Conservation (phyloP, 2,329 filamentous ascomycete species). For the Emydomyces testavorans region DNA sequence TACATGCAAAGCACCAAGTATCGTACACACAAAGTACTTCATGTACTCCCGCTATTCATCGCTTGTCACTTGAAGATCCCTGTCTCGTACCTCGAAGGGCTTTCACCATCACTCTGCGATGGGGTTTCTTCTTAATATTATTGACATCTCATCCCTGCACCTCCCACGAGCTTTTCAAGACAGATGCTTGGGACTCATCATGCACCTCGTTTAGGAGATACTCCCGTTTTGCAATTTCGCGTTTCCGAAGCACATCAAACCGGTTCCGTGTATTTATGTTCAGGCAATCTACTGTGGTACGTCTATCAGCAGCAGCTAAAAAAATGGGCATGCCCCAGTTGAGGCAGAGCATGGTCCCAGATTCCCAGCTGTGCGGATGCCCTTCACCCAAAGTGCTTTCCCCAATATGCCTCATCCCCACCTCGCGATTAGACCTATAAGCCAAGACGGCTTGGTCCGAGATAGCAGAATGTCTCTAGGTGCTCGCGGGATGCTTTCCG, state of each 20-base stretch:
- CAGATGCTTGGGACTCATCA: neutral
- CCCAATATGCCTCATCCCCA: neutral
- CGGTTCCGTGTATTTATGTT: neutral
- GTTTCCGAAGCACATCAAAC: neutral
- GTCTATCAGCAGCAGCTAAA: too few relatives aligned
- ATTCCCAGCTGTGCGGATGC: neutral
- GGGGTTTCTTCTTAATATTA: neutral
- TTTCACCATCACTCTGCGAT: too few relatives aligned
- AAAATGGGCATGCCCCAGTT: too few relatives aligned
- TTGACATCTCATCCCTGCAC: neutral
- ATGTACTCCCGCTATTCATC: neutral
- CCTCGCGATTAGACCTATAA: neutral
- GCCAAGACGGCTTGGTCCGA: conserved; percentile 1
- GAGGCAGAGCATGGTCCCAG: too few relatives aligned
- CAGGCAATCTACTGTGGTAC: too few relatives aligned
- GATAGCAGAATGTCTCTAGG: neutral
- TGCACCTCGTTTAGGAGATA: neutral
- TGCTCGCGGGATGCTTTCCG: neutral
- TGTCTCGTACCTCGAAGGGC: neutral
- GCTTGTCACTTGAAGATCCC: neutral
- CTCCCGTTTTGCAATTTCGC: neutral
- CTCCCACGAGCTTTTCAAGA: neutral
- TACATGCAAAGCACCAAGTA: neutral
- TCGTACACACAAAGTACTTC: neutral
- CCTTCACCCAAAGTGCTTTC: neutral